A percentile compares a stretch with the other conserved stretches of the same genome.
Evolutionary conservation across 1,139 yeast genomes (phyloP).

Genomic region (Suhomyces maxii): DNA sequence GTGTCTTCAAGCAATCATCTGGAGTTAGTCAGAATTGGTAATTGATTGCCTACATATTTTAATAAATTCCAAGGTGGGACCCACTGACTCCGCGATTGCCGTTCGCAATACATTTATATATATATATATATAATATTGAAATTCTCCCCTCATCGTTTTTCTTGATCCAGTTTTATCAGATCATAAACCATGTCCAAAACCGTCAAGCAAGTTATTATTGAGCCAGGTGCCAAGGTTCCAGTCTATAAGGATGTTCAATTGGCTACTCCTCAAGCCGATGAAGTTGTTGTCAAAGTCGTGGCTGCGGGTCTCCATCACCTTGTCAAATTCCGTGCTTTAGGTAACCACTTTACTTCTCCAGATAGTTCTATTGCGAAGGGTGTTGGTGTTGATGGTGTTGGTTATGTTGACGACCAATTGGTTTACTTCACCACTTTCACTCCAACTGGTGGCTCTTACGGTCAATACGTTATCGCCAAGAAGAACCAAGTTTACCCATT

Average conservation of each 20-base stretch:
- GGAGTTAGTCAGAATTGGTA: too few species aligned
- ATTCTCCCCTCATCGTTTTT: too few species aligned
- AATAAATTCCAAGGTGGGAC: too few species aligned
- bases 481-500: constrained; percentile 10
- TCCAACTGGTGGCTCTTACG: constrained; percentile 13
- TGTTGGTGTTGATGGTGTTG: constrained; percentile 19
- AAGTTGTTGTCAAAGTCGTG: constrained; percentile 16
- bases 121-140: background rate
- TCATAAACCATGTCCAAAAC: background rate
- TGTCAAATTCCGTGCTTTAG: constrained; percentile 18
- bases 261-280: constrained; percentile 11
- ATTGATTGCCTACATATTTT: too few species aligned
- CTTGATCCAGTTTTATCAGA: background rate
- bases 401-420: constrained; percentile 13
- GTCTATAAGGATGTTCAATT: constrained; percentile 8
- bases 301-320: constrained; percentile 20
- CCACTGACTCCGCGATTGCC: too few species aligned
- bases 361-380: constrained; percentile 3
- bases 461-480: constrained; percentile 11
- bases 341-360: constrained; percentile 15
- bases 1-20: too few species aligned
- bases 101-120: too few species aligned
- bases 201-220: constrained; percentile 1
- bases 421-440: constrained; percentile 14
- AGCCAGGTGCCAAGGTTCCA: constrained; percentile 4